Base-by-base conservation (phyloP, 331 rosid genomes). In the Phaseolus coccineus region DNA sequence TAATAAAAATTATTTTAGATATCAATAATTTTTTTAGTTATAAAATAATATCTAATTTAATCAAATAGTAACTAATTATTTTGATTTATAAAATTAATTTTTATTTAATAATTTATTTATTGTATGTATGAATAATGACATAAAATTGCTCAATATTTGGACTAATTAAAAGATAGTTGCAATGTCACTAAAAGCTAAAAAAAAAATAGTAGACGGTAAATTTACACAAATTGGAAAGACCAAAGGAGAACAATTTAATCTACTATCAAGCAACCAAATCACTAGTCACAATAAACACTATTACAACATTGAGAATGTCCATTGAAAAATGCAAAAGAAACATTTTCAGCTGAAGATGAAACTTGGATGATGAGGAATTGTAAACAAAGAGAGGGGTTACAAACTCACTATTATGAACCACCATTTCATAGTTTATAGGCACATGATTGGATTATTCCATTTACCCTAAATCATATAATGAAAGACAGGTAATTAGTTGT, bases 391-490 rank as follows among this genome's bases (percentile, higher is more conserved):
- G 19, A 42, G 35, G 73, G 19, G 22, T 42, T 39, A 12, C 53
- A 44, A 42, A 68, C 37, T 46, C 24, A 68, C 3, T 68, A 19
- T 19, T 24, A 42, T 67, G 73, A 42, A 24, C 55, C 37, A 24
- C 37, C 37, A 11, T 24, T 24, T 67, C 55, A 42, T 22, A 42
- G 27, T 2, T 22, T 67, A 67, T 13, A 68, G 35, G 48, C 69
- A 33, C 14, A 16, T 64, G 28, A 68, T 68, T 46, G 44, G 13
- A 68, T 44, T 68, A 30, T 4, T 42, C 37, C 14, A n/a, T 42
- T 22, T n/a, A 68, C 39, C 52, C 30, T 42, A 67, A 67, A 67
- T 44, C 69, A 63, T 63, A 9, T 15, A 48, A 28, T 28, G 61
- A 28, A 48, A 40, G 53, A 67, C 15, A 48, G 44, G 30, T 50